Evolutionary conservation across 2,329 filamentous ascomycete genomes (phyloP).

Genomic region (Davidsoniella neocaledoniae): DNA sequence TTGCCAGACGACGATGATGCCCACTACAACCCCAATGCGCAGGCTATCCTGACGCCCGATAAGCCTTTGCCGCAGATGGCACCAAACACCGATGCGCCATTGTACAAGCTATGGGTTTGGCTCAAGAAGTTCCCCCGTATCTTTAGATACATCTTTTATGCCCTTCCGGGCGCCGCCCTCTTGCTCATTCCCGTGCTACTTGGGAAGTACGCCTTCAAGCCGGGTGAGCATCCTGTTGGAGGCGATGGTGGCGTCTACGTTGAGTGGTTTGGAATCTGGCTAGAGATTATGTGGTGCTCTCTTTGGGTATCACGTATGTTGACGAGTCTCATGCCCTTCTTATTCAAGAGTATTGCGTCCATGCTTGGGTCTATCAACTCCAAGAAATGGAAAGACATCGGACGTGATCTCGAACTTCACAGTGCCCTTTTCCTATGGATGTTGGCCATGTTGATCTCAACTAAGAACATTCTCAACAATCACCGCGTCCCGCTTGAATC

Average conservation of each 20-base stretch:
- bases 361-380: constrained; percentile 65
- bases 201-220: constrained; percentile 24
- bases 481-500: constrained; percentile 10
- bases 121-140: constrained; percentile 33
- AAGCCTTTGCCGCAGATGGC: constrained; percentile 12
- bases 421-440: constrained; percentile 84
- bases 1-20: constrained; percentile 16
- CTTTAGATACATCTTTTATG: constrained; percentile 31
- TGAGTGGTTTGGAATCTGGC: constrained; percentile 89
- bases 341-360: constrained; percentile 40
- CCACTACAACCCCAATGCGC: constrained; percentile 10
- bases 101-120: constrained; percentile 27
- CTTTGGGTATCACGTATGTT: constrained; percentile 58
- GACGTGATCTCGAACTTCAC: constrained; percentile 68
- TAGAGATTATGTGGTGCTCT: constrained; percentile 83
- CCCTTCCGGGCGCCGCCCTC: constrained; percentile 28
- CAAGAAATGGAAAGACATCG: constrained; percentile 89
- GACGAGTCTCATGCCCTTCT: constrained; percentile 31
- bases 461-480: constrained; percentile 60
- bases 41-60: neutral
- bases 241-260: constrained; percentile 59
- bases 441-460: constrained; percentile 71
- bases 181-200: constrained; percentile 31
- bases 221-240: constrained; percentile 31
- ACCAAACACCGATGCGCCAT: constrained; percentile 17